A percentile compares a stretch with the other conserved stretches of the same genome.
Evolutionary conservation across 768 basidiomycete species (phyloP).

Genomic region (Pleurotus platypus): DNA sequence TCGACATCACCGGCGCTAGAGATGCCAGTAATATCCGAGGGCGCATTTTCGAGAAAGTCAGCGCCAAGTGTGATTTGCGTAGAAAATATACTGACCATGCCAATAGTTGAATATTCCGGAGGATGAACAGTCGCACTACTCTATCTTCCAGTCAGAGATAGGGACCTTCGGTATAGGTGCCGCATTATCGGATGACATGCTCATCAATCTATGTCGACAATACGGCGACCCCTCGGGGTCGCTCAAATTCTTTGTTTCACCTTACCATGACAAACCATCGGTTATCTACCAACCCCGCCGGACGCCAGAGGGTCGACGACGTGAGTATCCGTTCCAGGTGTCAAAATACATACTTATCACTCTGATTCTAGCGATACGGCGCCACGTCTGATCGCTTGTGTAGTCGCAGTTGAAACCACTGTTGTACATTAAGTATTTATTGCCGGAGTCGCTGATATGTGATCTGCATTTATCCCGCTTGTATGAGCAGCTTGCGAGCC

Average conservation of each 20-base stretch:
- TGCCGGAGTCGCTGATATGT: background rate
- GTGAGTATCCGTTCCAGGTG: background rate
- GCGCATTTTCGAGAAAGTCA: slow-evolving; percentile 41
- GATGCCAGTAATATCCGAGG: slow-evolving; percentile 42
- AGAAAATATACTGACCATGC: background rate
- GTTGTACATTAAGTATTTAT: background rate
- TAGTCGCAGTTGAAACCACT: background rate
- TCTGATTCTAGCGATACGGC: background rate
- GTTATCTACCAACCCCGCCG: slow-evolving; percentile 1
- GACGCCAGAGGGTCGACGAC: slow-evolving; percentile 2
- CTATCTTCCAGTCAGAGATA: slow-evolving; percentile 46
- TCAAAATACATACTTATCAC: background rate
- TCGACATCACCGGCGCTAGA: slow-evolving; percentile 44
- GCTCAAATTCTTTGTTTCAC: slow-evolving; percentile 49
- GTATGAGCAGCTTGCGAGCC: too few species aligned
- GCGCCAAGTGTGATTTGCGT: background rate
- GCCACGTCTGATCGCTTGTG: background rate
- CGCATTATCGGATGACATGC: slow-evolving; percentile 33
- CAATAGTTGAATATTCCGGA: slow-evolving; percentile 41
- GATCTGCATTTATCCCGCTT: background rate
- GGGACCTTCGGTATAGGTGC: slow-evolving; percentile 39
- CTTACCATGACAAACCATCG: slow-evolving; percentile 39
- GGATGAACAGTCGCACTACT: slow-evolving; percentile 32
- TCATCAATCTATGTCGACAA: slow-evolving; percentile 40
- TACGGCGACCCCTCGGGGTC: slow-evolving; percentile 44